phyloP scores from a whole-genome alignment of 352 stramenopile genomes.

The Phytophthora podocarpi region DNA sequence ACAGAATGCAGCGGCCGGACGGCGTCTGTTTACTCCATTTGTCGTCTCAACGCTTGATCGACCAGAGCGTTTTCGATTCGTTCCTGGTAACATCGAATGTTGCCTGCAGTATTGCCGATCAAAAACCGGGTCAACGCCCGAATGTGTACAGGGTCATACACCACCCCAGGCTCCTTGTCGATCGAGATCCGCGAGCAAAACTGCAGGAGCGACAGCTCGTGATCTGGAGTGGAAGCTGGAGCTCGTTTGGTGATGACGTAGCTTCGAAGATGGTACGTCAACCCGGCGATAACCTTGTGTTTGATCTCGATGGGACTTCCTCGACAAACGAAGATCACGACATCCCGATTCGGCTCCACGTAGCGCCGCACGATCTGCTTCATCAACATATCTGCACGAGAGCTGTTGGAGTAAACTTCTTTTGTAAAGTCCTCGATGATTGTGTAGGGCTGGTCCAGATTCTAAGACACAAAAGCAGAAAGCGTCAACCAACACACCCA shows the following conservation, averaged over 20 bases:
- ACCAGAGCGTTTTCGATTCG: slow-evolving; percentile 54
- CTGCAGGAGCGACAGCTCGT: slow-evolving; percentile 51
- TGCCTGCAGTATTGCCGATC: slow-evolving; percentile 39
- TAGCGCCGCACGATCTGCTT: slow-evolving; percentile 36
- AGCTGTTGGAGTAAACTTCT: slow-evolving; percentile 29
- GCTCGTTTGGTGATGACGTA: slow-evolving; percentile 51
- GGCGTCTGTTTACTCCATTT: slow-evolving; percentile 6
- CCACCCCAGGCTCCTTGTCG: slow-evolving; percentile 37
- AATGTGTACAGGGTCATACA: slow-evolving; percentile 33
- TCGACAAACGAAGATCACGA: slow-evolving; percentile 30
- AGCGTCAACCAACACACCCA: not conserved
- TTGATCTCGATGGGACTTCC: slow-evolving; percentile 29
- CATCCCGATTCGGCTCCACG: slow-evolving; percentile 28
- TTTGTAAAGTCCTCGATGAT: slow-evolving; percentile 38
- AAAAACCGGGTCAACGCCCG: slow-evolving; percentile 52
- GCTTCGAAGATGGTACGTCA: slow-evolving; percentile 27
- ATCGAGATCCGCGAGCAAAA: slow-evolving; percentile 57
- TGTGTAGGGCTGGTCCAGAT: slow-evolving; percentile 33
- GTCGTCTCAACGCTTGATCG: slow-evolving; percentile 19
- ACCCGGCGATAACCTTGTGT: slow-evolving; percentile 25
- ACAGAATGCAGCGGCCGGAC: too few species aligned
- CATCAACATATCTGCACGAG: slow-evolving; percentile 31
- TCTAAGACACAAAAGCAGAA: slow-evolving; percentile 17
- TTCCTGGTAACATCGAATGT: slow-evolving; percentile 42
- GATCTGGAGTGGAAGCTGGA: slow-evolving; percentile 24